Evolutionary conservation across 495 filamentous ascomycete species (phyloP), one percentile per base, ranked within the genome.

Genomic region (Aspergillus diversus): DNA sequence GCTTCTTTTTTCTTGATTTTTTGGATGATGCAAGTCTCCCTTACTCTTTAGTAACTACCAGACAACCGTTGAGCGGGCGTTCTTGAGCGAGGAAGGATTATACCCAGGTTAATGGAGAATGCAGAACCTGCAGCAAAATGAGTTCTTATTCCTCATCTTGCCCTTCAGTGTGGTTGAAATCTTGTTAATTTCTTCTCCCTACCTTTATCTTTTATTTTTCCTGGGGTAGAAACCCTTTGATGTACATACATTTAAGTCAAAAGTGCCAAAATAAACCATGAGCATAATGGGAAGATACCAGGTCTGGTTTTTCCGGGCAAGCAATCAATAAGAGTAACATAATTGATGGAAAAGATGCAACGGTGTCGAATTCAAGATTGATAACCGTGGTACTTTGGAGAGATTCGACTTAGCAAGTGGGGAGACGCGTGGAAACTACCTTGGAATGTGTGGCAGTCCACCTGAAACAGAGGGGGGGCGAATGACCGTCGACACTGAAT

Each of bases 61-160:
- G 31, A 53, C 9, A 27, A 33, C 47, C 47, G 8, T 43, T 32
- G 33, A 60, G 48, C 17, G 47, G 56, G 46, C 31, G 27, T 52
- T 43, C 48, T 60, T 31, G 11, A 53, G 47, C 47, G 57, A 53
- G 48, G 21, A 42, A 60, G 33, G 57, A 60, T 32, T 34, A 60
- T 53, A 53, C 57, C 57, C 43, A 21, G 39, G 32, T 50, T 50
- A 16, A 50, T 50, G n/a, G 0, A 50, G 16, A 8, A 16, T 31
- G 12, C 16, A 31, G 9, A 8, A 5, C 21, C 15, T 21, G 15
- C 21, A 21, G 47, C 47, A 43, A 50, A 9, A 50, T 50, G 16
- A 8, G 21, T n/a, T 31, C 9, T 8, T 5, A 16, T 50, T 50
- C 8, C 47, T 31, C 21, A 16, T 49, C 46, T 16, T 50, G n/a